These are phyloP conservation scores for Tolypocladium paradoxum DNA, from an alignment of 2,329 filamentous ascomycete species.

Conservation along the genomic window DNA sequence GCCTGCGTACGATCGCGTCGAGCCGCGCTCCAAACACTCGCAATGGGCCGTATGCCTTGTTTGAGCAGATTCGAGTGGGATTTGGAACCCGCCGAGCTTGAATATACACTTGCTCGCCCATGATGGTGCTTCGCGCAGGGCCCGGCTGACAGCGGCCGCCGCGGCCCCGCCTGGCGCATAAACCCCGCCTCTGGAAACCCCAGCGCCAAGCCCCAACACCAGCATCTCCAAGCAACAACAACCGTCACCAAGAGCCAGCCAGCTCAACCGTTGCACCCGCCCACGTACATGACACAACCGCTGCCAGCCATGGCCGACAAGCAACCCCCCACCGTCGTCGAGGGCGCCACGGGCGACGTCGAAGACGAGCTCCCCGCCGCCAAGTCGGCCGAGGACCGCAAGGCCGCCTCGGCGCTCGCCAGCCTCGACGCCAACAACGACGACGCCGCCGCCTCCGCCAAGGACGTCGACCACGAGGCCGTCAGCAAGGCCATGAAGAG, in stretches of 20 bases:
- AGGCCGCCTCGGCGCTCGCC: slow-evolving; percentile 63
- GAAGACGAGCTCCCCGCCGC: slow-evolving; percentile 43
- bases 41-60: too few species aligned
- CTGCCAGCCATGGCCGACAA: slow-evolving; percentile 42
- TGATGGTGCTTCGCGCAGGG: not conserved
- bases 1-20: not conserved
- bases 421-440: slow-evolving; percentile 49
- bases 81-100: not conserved
- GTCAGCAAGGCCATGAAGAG: slow-evolving; percentile 62
- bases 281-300: not conserved
- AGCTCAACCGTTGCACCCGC: too few species aligned
- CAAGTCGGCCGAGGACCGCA: slow-evolving; percentile 66
- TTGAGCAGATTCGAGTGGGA: too few species aligned
- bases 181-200: not conserved
- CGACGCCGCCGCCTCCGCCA: slow-evolving; percentile 33
- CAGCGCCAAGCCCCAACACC: not conserved
- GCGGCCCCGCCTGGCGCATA: not conserved
- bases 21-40: not conserved
- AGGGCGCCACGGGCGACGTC: slow-evolving; percentile 50
- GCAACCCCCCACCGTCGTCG: slow-evolving; percentile 45
- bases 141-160: too few species aligned
- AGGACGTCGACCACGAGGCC: slow-evolving; percentile 58
- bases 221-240: too few species aligned
- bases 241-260: not conserved
- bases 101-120: not conserved